Evolutionary conservation across 495 filamentous ascomycete species (phyloP).

Genomic region (Podospora anserina): DNA sequence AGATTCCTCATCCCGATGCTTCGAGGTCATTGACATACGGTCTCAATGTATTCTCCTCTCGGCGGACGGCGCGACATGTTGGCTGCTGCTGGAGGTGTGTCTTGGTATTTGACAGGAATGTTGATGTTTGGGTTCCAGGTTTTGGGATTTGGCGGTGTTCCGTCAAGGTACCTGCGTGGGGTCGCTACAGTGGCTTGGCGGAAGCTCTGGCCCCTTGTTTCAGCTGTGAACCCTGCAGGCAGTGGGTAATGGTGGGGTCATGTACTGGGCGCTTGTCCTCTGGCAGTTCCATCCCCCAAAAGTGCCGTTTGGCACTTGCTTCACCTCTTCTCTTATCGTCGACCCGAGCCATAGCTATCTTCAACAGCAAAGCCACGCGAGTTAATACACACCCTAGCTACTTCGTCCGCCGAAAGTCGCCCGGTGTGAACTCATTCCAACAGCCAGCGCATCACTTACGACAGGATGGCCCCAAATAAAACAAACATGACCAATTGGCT

Average conservation of each 20-base stretch:
- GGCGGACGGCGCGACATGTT: conserved; percentile 71
- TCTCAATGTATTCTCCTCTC: conserved; percentile 94
- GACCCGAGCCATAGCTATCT: too few species aligned
- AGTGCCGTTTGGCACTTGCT: too few species aligned
- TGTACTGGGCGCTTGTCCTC: too few species aligned
- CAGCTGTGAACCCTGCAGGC: not conserved
- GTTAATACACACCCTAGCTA: not conserved
- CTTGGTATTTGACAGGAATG: too few species aligned
- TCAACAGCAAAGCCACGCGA: too few species aligned
- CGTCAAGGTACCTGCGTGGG: conserved; percentile 6
- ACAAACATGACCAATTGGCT: not conserved
- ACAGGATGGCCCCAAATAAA: not conserved
- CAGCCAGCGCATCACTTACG: not conserved
- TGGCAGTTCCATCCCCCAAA: too few species aligned
- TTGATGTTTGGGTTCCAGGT: not conserved
- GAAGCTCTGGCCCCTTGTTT: not conserved
- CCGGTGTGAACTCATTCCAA: not conserved
- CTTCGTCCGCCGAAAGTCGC: not conserved
- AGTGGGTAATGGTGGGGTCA: too few species aligned
- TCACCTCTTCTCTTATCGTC: too few species aligned
- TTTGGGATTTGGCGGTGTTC: not conserved
- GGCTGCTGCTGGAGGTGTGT: conserved; percentile 9
- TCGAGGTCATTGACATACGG: conserved; percentile 45
- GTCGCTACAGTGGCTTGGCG: not conserved
- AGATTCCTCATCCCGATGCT: too few species aligned